phyloP scores from a whole-genome alignment of 768 basidiomycete species.

The Suillus luteus region DNA sequence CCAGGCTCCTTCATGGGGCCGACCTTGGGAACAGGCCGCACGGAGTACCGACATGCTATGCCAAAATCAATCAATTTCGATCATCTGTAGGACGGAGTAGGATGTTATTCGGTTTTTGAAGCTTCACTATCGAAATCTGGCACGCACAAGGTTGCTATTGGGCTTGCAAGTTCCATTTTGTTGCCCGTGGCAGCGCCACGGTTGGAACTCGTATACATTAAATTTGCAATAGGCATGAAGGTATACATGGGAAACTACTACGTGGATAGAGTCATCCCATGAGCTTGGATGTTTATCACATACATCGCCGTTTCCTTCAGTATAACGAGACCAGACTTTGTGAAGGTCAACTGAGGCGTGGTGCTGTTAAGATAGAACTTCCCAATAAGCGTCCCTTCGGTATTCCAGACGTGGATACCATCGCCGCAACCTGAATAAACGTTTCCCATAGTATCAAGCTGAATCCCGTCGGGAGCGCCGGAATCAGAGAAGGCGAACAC shows the following conservation, averaged over 20 bases:
- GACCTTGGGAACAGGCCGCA: too few relatives aligned
- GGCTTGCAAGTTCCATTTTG: too few relatives aligned
- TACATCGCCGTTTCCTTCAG: conserved; percentile 9
- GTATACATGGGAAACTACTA: not conserved
- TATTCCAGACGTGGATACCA: conserved; percentile 49
- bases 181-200: too few relatives aligned
- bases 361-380: conserved; percentile 53
- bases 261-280: conserved; percentile 5
- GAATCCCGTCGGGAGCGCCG: conserved; percentile 65
- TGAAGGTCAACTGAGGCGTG: conserved; percentile 12
- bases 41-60: too few relatives aligned
- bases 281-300: conserved; percentile 13
- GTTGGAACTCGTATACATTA: not conserved
- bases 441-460: conserved; percentile 60
- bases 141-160: too few relatives aligned
- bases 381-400: conserved; percentile 54
- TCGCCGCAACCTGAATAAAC: conserved; percentile 65
- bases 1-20: too few relatives aligned
- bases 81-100: too few relatives aligned
- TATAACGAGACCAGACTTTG: conserved; percentile 13
- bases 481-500: conserved; percentile 65
- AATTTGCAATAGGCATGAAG: not conserved
- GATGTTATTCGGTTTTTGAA: too few relatives aligned
- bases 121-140: too few relatives aligned
- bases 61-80: too few relatives aligned